Evolutionary conservation across 2,329 filamentous ascomycete species (phyloP).

Genomic region (Tympanopsis confertula): DNA sequence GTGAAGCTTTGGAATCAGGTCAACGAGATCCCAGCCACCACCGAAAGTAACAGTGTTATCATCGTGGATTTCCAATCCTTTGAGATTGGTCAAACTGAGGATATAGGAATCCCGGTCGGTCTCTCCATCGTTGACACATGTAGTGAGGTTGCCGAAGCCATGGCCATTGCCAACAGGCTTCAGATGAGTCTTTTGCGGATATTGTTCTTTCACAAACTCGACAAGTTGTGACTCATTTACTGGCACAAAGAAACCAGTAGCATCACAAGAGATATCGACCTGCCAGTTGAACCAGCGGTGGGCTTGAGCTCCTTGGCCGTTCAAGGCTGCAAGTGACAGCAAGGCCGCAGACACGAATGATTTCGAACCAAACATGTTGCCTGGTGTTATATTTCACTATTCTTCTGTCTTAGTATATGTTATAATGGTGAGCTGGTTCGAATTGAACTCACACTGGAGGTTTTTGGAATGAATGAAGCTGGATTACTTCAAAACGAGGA

Average conservation of each 20-base stretch:
- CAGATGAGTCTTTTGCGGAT: slow-evolving; percentile 5
- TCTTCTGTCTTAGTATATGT: too few relatives aligned
- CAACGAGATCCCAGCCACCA: slow-evolving; percentile 10
- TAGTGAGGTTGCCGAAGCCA: slow-evolving; percentile 9
- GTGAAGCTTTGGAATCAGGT: slow-evolving; percentile 7
- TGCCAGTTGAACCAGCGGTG: slow-evolving; percentile 10
- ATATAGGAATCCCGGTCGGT: slow-evolving; percentile 5
- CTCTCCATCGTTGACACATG: slow-evolving; percentile 6
- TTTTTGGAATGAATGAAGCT: too few relatives aligned
- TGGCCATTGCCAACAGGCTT: slow-evolving; percentile 10
- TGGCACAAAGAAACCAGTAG: slow-evolving; percentile 6
- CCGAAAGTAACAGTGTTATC: slow-evolving; percentile 6
- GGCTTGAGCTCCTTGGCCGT: too few relatives aligned
- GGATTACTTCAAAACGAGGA: too few relatives aligned
- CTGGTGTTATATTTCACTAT: too few relatives aligned
- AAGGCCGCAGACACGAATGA: too few relatives aligned
- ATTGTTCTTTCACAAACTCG: slow-evolving; percentile 7
- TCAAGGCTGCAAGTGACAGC: too few relatives aligned
- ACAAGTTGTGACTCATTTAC: neutral
- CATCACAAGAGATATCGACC: slow-evolving; percentile 8
- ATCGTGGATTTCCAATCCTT: neutral
- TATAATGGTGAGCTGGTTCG: too few relatives aligned
- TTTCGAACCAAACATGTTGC: too few relatives aligned
- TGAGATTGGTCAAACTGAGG: neutral
- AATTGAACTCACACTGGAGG: too few relatives aligned